Percentiles rank a stretch among this genome's conserved stretches.
phyloP scores from a whole-genome alignment of 2,329 filamentous ascomycete genomes.

The Fusarium globosum region DNA sequence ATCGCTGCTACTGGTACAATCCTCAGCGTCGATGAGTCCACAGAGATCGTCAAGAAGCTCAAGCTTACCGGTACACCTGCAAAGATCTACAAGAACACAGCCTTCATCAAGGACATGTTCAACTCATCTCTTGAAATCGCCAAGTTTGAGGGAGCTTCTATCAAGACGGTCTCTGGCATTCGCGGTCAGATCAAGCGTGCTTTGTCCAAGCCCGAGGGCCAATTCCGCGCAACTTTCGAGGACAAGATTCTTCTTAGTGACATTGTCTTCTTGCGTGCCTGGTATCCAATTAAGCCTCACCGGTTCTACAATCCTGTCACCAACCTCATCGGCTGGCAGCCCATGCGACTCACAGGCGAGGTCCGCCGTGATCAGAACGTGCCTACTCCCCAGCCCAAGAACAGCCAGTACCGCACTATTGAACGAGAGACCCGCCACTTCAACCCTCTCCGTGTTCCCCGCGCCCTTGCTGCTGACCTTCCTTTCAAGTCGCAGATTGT shows the following conservation, averaged over 20 bases:
- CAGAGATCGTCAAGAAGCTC: slow-evolving; percentile 99
- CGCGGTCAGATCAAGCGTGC: slow-evolving; percentile 98
- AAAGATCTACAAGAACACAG: slow-evolving; percentile 99
- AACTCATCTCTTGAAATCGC: slow-evolving; percentile 91
- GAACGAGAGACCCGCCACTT: slow-evolving; percentile 78
- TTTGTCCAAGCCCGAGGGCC: slow-evolving; percentile 90
- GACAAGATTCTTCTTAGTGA: slow-evolving; percentile 98
- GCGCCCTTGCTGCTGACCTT: slow-evolving; percentile 81
- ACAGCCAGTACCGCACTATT: slow-evolving; percentile 83
- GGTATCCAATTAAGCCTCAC: slow-evolving; percentile 95
- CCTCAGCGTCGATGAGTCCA: slow-evolving; percentile 91
- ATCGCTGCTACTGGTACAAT: slow-evolving; percentile 96
- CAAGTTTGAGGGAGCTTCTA: slow-evolving; percentile 96
- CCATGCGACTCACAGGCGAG: slow-evolving; percentile 94
- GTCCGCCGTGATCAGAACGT: slow-evolving; percentile 82
- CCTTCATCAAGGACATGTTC: slow-evolving; percentile 99
- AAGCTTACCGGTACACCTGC: slow-evolving; percentile 94
- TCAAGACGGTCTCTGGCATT: slow-evolving; percentile 95
- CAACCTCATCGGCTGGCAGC: slow-evolving; percentile 91
- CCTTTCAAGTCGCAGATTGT: slow-evolving; percentile 94
- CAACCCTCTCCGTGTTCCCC: slow-evolving; percentile 81
- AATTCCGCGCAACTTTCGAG: slow-evolving; percentile 97
- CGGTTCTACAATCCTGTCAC: slow-evolving; percentile 97
- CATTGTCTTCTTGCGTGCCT: slow-evolving; percentile 94
- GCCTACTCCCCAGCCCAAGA: slow-evolving; percentile 80